These are phyloP conservation scores for Magnaporthiopsis incrustans DNA, from an alignment of 2,329 filamentous ascomycete species.

Conservation along the genomic window DNA sequence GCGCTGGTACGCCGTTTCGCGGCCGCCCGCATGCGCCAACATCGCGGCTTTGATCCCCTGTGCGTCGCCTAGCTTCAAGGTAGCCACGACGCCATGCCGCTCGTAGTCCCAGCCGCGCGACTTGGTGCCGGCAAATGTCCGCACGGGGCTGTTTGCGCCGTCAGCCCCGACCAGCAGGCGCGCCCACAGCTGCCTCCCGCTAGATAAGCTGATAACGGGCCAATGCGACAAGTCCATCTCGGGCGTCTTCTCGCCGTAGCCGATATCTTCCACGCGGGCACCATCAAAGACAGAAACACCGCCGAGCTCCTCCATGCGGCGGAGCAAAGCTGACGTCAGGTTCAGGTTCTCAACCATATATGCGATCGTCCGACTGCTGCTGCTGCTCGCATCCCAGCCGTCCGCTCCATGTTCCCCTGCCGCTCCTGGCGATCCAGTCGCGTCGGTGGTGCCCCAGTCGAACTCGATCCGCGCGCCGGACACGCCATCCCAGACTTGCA, in stretches of 20 bases:
- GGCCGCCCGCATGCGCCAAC: constrained; percentile 18
- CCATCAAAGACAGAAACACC: constrained; percentile 65
- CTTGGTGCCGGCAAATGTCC: constrained; percentile 78
- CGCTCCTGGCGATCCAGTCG: constrained; percentile 32
- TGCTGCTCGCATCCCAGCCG: not conserved
- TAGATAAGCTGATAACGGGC: constrained; percentile 72
- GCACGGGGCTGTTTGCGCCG: constrained; percentile 88
- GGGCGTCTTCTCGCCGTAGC: constrained; percentile 60
- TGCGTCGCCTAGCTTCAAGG: constrained; percentile 59
- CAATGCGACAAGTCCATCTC: constrained; percentile 74
- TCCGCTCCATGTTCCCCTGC: not conserved
- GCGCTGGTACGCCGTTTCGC: constrained; percentile 67
- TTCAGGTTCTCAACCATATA: constrained; percentile 97
- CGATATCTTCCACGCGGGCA: constrained; percentile 72
- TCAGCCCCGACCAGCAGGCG: constrained; percentile 87
- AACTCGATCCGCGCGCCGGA: constrained; percentile 84
- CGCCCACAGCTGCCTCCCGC: constrained; percentile 62
- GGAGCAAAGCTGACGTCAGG: constrained; percentile 69
- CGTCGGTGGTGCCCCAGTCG: constrained; percentile 53
- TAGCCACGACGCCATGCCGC: constrained; percentile 85
- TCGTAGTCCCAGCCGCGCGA: constrained; percentile 90
- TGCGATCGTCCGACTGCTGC: constrained; percentile 58
- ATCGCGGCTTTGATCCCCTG: constrained; percentile 28
- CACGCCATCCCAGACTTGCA: constrained; percentile 98
- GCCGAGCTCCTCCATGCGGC: constrained; percentile 61